These are phyloP conservation scores for Trametes gibbosa DNA, from an alignment of 768 basidiomycete species.

Conservation along the genomic window DNA sequence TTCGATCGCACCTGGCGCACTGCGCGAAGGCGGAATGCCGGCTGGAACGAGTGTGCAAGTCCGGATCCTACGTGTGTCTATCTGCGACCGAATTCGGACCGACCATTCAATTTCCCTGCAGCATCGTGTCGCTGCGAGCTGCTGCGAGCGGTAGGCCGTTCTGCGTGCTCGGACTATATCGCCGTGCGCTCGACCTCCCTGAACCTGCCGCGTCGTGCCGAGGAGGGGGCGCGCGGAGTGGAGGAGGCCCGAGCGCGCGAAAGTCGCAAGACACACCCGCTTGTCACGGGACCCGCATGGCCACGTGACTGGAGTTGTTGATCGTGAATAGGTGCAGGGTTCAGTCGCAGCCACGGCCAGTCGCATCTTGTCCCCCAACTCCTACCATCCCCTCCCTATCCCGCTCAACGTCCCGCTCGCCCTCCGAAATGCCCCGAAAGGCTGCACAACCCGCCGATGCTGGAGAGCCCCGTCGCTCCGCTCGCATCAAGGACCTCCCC, in stretches of 20 bases:
- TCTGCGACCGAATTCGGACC: neutral
- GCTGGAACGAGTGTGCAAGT: neutral
- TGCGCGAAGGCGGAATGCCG: neutral
- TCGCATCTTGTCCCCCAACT: conserved; percentile 21
- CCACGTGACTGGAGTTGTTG: conserved; percentile 31
- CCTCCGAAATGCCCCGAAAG: conserved; percentile 64
- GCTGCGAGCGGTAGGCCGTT: neutral
- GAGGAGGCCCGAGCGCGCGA: conserved; percentile 18
- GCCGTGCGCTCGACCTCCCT: neutral
- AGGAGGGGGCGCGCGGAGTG: neutral
- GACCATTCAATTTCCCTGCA: no score
- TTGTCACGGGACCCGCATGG: conserved; percentile 21
- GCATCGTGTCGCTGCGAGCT: no score
- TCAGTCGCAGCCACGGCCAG: conserved; percentile 24
- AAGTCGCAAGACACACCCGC: conserved; percentile 16
- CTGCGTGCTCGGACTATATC: neutral
- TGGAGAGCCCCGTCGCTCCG: conserved; percentile 65
- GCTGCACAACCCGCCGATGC: conserved; percentile 47
- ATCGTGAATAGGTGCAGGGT: conserved; percentile 28
- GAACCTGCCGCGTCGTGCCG: neutral
- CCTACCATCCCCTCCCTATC: conserved; percentile 20
- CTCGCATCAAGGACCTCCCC: conserved; percentile 72
- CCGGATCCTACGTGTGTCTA: neutral
- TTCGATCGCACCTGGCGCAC: neutral
- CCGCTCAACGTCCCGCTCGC: conserved; percentile 6